A percentile compares a stretch with the other conserved stretches of the same genome.
Evolutionary conservation across 768 basidiomycete genomes (phyloP).

Genomic region (Pleurotus pulmonarius): DNA sequence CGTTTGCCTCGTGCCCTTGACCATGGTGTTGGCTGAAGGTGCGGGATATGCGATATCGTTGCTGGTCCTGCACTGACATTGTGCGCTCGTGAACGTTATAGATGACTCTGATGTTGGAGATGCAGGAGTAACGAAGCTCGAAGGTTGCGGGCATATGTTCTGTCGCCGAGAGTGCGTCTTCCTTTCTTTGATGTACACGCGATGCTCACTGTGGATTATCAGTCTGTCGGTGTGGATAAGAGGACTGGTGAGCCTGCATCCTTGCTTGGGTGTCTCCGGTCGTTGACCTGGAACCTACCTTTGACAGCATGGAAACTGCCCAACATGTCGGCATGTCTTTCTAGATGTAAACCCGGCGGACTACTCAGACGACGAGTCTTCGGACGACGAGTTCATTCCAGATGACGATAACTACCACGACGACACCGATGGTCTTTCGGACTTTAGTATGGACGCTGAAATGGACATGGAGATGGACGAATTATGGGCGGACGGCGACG

Average conservation of each 20-base stretch:
- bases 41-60: conserved; percentile 4
- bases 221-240: conserved; percentile 65
- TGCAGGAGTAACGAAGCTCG: conserved; percentile 53
- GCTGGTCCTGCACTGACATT: too few species aligned
- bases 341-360: conserved; percentile 46
- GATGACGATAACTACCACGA: conserved; percentile 49
- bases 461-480: conserved; percentile 15
- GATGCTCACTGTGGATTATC: background rate
- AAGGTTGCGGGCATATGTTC: conserved; percentile 62
- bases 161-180: conserved; percentile 57
- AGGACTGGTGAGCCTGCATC: conserved; percentile 36
- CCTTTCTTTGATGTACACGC: background rate
- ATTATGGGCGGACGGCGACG: conserved; percentile 20
- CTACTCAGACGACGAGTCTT: conserved; percentile 61
- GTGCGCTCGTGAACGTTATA: background rate
- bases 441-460: conserved; percentile 21
- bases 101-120: conserved; percentile 15
- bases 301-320: conserved; percentile 64
- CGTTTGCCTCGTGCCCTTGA: conserved; percentile 59
- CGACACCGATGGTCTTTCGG: conserved; percentile 38
- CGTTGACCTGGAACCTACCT: background rate
- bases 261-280: background rate
- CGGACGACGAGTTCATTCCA: conserved; percentile 66
- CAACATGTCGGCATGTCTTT: conserved; percentile 61
- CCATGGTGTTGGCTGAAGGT: conserved; percentile 33